Percentiles rank a stretch among this genome's conserved stretches.
These are phyloP conservation scores for Globisporangium yorkense DNA, from an alignment of 352 stramenopile genomes.

Conservation along the genomic window DNA sequence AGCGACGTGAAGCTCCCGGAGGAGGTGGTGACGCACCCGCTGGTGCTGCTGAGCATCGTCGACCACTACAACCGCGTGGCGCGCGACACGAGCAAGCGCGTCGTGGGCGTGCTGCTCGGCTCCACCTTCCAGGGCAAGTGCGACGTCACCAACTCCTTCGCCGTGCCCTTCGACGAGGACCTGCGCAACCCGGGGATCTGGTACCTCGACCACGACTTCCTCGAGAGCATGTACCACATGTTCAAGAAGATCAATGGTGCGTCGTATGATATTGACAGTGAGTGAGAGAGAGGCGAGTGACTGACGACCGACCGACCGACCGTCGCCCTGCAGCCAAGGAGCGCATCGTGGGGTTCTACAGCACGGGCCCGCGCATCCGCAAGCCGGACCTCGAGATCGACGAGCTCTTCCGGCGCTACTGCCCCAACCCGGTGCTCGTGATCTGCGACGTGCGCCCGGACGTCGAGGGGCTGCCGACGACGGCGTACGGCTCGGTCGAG, in stretches of 20 bases:
- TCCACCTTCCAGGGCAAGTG: conserved; percentile 92
- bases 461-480: conserved; percentile 95
- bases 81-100: conserved; percentile 97
- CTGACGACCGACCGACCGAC: not conserved
- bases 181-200: conserved; percentile 96
- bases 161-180: conserved; percentile 99
- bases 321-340: conserved; percentile 85
- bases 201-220: conserved; percentile 99
- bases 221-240: conserved; percentile 97
- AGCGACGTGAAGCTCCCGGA: conserved; percentile 78
- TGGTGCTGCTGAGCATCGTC: conserved; percentile 98
- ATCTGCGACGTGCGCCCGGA: conserved; percentile 98
- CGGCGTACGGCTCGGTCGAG: conserved; percentile 96
- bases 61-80: conserved; percentile 99
- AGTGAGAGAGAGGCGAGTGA: too few relatives aligned
- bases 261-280: conserved; percentile 5
- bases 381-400: conserved; percentile 95
- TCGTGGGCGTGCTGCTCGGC: conserved; percentile 98
- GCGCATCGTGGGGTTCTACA: conserved; percentile 98
- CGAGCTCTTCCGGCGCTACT: conserved; percentile 93
- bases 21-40: conserved; percentile 96
- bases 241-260: conserved; percentile 93
- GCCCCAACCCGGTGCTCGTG: conserved; percentile 94
- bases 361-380: conserved; percentile 95
- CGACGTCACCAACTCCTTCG: conserved; percentile 93